phyloP scores from a whole-genome alignment of 768 basidiomycete species.

The Leccinum uliginosum region DNA sequence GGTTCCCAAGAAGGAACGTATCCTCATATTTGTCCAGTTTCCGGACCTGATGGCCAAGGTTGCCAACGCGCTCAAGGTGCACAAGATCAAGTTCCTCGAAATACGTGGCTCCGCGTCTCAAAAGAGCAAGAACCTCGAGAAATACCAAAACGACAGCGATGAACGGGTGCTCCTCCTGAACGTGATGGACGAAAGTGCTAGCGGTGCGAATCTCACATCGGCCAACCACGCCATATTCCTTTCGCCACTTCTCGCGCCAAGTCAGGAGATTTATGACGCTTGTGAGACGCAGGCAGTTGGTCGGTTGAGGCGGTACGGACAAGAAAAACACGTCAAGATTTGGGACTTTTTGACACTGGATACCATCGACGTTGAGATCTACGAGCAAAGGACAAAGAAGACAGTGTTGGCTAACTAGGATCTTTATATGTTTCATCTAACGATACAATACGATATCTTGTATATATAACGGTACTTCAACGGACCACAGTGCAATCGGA shows the following conservation, averaged over 20 bases:
- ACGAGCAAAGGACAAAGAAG: constrained; percentile 42
- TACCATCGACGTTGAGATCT: constrained; percentile 88
- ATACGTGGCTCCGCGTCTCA: constrained; percentile 73
- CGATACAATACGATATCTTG: constrained; percentile 10
- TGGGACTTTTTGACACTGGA: constrained; percentile 82
- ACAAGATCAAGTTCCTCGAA: constrained; percentile 73
- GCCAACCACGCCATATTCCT: constrained; percentile 96
- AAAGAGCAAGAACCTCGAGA: constrained; percentile 79
- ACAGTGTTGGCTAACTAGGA: constrained; percentile 22
- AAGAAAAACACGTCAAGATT: constrained; percentile 73
- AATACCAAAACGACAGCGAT: constrained; percentile 77
- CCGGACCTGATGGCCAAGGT: constrained; percentile 91
- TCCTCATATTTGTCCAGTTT: constrained; percentile 96
- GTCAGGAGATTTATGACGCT: constrained; percentile 81
- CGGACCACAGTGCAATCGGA: background rate
- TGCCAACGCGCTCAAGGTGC: constrained; percentile 68
- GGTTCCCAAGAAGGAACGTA: constrained; percentile 72
- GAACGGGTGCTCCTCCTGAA: constrained; percentile 84
- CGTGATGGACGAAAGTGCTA: constrained; percentile 94
- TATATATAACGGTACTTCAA: background rate
- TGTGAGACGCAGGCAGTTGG: constrained; percentile 83
- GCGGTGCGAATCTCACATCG: constrained; percentile 86
- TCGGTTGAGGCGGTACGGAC: constrained; percentile 79
- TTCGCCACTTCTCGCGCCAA: constrained; percentile 79
- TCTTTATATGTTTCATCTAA: constrained; percentile 6